Percentiles rank a stretch among this genome's conserved stretches.
Conservation (phyloP, 768 basidiomycete species). For the Sutorius australiensis region DNA sequence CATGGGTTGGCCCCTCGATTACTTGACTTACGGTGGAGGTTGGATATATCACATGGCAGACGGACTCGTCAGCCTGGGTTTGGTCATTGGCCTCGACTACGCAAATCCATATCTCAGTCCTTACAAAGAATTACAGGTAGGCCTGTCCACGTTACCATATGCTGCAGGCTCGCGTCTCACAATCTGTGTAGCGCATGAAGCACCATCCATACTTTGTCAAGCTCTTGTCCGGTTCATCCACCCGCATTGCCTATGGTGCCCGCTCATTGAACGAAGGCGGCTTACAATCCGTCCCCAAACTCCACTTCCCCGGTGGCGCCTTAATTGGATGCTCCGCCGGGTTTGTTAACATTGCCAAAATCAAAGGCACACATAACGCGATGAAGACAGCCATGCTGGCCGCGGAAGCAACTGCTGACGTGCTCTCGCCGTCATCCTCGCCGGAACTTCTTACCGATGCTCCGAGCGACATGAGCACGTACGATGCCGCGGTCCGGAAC, state of each 20-base stretch:
- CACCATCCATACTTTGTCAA: slow-evolving; percentile 89
- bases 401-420: slow-evolving; percentile 79
- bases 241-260: slow-evolving; percentile 87
- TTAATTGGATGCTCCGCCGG: slow-evolving; percentile 94
- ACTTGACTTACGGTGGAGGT: slow-evolving; percentile 76
- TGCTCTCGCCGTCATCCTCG: slow-evolving; percentile 37
- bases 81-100: slow-evolving; percentile 94
- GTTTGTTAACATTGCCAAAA: slow-evolving; percentile 94
- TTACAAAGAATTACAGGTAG: slow-evolving; percentile 88
- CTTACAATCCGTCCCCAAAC: slow-evolving; percentile 82
- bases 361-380: slow-evolving; percentile 97
- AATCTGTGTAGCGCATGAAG: slow-evolving; percentile 68
- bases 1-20: slow-evolving; percentile 89
- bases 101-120: slow-evolving; percentile 90
- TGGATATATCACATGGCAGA: slow-evolving; percentile 96
- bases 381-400: slow-evolving; percentile 99
- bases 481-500: slow-evolving; percentile 61
- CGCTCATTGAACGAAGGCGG: slow-evolving; percentile 92
- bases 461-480: slow-evolving; percentile 63
- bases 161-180: slow-evolving; percentile 1
- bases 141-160: slow-evolving; percentile 16
- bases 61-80: slow-evolving; percentile 82
- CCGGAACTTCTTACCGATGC: background rate
- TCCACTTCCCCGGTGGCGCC: slow-evolving; percentile 90
- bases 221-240: slow-evolving; percentile 68